phyloP scores from a whole-genome alignment of 129 eudicot genomes.

The Tagetes erecta region DNA sequence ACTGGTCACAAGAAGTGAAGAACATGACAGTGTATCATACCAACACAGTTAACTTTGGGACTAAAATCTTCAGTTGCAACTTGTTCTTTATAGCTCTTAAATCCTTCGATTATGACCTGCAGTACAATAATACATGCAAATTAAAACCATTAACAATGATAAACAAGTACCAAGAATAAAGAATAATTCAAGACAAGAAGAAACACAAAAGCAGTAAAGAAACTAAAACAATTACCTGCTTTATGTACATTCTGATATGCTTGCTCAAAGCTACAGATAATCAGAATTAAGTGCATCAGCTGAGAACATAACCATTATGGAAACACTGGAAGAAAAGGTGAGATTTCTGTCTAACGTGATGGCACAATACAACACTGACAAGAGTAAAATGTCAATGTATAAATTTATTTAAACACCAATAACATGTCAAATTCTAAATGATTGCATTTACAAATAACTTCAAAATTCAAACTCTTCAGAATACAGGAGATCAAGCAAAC shows the following conservation, averaged over 20 bases:
- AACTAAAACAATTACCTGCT: constrained; percentile 55
- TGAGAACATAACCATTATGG: not conserved
- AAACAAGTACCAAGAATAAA: not conserved
- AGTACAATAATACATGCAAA: constrained; percentile 27
- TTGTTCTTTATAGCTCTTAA: constrained; percentile 94
- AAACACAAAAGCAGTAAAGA: not conserved
- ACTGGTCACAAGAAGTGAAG: not conserved
- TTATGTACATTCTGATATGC: constrained; percentile 64
- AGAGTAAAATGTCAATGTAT: not conserved
- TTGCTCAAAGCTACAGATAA: constrained; percentile 29
- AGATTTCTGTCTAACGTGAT: not conserved
- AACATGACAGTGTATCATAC: constrained; percentile 37
- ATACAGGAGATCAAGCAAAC: not conserved
- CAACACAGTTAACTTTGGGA: constrained; percentile 96
- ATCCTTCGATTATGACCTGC: constrained; percentile 92
- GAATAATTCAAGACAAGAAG: constrained; percentile 3
- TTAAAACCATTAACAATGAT: constrained; percentile 6
- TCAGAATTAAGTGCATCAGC: constrained; percentile 11
- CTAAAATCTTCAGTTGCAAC: constrained; percentile 88
- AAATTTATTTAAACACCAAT: not conserved
- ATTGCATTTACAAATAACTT: constrained; percentile 8
- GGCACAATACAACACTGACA: not conserved
- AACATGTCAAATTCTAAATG: constrained; percentile 12
- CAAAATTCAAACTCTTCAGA: not conserved
- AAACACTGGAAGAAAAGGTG: not conserved